A percentile compares a stretch with the other conserved stretches of the same genome.
phyloP scores from a whole-genome alignment of 1,284 basidiomycete genomes.

The Caloboletus inedulis region DNA sequence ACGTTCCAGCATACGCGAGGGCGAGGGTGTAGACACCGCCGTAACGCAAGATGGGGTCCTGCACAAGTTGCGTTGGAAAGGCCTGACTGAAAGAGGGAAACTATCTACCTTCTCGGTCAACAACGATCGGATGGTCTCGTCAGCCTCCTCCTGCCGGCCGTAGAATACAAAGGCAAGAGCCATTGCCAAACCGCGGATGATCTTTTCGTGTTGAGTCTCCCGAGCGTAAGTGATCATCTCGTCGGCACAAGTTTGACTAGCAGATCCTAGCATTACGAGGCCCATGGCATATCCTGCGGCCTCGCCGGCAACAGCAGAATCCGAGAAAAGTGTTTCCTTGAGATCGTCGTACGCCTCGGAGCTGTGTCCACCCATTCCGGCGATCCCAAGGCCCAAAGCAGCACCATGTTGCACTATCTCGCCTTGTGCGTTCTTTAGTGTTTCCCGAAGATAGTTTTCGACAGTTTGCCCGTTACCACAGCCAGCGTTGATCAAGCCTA shows the following conservation, averaged over 20 bases:
- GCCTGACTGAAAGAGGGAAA: background rate
- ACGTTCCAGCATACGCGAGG: conserved; percentile 91
- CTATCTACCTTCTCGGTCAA: conserved; percentile 77
- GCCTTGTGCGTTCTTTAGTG: conserved; percentile 66
- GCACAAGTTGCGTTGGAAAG: conserved; percentile 11
- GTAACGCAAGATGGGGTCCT: conserved; percentile 95
- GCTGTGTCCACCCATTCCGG: conserved; percentile 88
- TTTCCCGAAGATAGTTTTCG: conserved; percentile 72
- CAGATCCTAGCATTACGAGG: conserved; percentile 92
- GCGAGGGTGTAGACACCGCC: conserved; percentile 95
- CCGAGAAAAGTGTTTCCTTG: conserved; percentile 83
- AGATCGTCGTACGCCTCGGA: conserved; percentile 89
- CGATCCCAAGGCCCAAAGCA: conserved; percentile 88
- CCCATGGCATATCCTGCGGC: conserved; percentile 96
- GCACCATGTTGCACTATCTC: conserved; percentile 96
- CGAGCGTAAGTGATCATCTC: conserved; percentile 94
- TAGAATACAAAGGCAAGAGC: conserved; percentile 91
- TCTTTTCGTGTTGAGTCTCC: conserved; percentile 98
- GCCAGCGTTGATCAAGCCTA: conserved; percentile 93
- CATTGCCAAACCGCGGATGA: conserved; percentile 90
- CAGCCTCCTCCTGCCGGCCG: conserved; percentile 86
- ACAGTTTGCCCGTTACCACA: conserved; percentile 72
- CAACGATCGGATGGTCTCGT: conserved; percentile 71
- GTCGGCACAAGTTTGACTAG: conserved; percentile 69
- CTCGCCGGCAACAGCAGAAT: conserved; percentile 93